Conservation (phyloP, 108 stramenopile genomes). For the Stephanodiscus triporus region DNA sequence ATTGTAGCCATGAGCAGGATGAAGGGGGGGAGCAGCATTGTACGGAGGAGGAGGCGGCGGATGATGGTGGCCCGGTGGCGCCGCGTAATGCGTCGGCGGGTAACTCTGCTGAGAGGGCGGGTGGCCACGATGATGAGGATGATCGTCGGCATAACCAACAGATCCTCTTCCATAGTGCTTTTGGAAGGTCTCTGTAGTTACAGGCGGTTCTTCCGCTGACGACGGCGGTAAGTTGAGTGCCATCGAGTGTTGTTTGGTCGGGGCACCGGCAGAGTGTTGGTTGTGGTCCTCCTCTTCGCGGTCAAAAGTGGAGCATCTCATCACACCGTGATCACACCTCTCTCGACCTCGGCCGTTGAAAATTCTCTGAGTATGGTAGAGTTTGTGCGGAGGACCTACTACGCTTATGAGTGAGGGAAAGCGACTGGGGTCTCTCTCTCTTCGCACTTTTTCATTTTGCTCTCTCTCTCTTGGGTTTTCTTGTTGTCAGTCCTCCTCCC, state of each 20-base stretch:
- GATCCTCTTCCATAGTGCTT: slow-evolving; percentile 39
- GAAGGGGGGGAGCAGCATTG: not conserved
- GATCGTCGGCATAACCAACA: slow-evolving; percentile 20
- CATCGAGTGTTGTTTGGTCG: not conserved
- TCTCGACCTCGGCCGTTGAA: too few species aligned
- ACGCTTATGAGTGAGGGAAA: too few species aligned
- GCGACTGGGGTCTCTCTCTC: too few species aligned
- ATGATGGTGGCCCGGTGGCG: not conserved
- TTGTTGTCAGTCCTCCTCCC: too few species aligned
- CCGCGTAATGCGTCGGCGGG: not conserved
- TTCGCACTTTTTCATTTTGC: too few species aligned
- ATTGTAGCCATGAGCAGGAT: not conserved
- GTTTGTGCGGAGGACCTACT: too few species aligned
- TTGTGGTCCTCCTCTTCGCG: too few species aligned
- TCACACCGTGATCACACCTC: too few species aligned
- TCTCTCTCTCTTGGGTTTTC: too few species aligned
- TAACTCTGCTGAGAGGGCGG: slow-evolving; percentile 8
- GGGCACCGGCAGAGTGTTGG: too few species aligned
- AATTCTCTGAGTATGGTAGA: too few species aligned
- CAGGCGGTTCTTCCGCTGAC: not conserved
- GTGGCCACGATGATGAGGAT: not conserved
- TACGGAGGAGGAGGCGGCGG: slow-evolving; percentile 17
- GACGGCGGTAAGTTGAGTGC: slow-evolving; percentile 5
- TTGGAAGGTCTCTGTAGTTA: slow-evolving; percentile 31
- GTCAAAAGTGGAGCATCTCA: too few species aligned